Evolutionary conservation across 225 moss, liverwort and hornwort species (phyloP).

Genomic region (Sphagnum tenellum): DNA sequence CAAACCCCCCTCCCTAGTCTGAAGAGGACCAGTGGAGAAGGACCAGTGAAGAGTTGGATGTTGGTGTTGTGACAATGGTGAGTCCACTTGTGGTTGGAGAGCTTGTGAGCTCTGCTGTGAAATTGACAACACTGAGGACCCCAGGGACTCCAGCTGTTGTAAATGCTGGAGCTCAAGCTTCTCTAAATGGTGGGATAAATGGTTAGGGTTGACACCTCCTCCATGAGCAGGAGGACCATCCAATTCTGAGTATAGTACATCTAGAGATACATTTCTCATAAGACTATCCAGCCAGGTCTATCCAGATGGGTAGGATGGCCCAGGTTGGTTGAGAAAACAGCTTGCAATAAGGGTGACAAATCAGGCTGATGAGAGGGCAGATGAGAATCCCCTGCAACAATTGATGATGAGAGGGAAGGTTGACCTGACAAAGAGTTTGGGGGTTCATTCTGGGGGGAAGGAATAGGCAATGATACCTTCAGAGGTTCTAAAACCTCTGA

Average conservation of each 20-base stretch:
- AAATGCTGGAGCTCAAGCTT: conserved; percentile 83
- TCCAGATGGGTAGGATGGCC: conserved; percentile 32
- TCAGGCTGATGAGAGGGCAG: conserved; percentile 27
- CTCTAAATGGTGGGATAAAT: conserved; percentile 61
- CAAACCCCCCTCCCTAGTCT: too few species aligned
- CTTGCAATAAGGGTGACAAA: conserved; percentile 24
- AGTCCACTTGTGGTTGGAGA: too few species aligned
- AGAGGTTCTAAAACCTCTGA: conserved; percentile 39
- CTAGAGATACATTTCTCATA: conserved; percentile 40
- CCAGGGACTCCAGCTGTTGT: conserved; percentile 52
- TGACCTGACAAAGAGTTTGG: conserved; percentile 26
- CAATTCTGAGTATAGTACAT: conserved; percentile 42
- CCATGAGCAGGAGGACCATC: conserved; percentile 47
- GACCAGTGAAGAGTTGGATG: conserved; percentile 36
- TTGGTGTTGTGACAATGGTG: too few species aligned
- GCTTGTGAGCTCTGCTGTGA: too few species aligned
- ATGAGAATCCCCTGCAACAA: conserved; percentile 21
- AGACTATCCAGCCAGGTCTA: conserved; percentile 53
- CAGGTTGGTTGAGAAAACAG: conserved; percentile 3
- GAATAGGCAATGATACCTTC: conserved; percentile 27
- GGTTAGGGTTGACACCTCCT: conserved; percentile 66
- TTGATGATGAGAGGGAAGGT: conserved; percentile 12
- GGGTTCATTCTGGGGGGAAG: conserved; percentile 31
- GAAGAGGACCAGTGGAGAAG: too few species aligned
- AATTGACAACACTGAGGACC: conserved; percentile 12